These are phyloP conservation scores for Xylaria longipes DNA, from an alignment of 495 filamentous ascomycete genomes.

Conservation along the genomic window DNA sequence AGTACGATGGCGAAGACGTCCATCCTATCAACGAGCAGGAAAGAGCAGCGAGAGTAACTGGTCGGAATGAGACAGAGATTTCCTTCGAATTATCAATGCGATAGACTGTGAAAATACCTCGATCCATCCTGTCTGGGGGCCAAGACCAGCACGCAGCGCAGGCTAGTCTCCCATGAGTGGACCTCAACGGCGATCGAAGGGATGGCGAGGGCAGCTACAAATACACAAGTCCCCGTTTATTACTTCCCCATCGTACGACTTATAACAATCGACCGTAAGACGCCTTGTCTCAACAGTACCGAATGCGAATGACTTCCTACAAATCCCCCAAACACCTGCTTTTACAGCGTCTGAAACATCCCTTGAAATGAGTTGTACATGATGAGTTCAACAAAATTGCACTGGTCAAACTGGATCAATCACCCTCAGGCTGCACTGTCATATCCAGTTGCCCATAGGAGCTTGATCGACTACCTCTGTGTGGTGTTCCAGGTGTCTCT, in stretches of 20 bases:
- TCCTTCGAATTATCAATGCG: not conserved
- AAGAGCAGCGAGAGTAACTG: not conserved
- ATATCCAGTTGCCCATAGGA: conserved; percentile 38
- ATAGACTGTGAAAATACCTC: not conserved
- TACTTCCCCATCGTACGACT: not conserved
- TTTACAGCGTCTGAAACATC: not conserved
- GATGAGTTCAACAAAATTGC: not conserved
- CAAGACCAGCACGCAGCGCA: not conserved
- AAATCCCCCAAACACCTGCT: conserved; percentile 6
- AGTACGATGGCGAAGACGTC: not conserved
- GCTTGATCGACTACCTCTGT: conserved; percentile 1
- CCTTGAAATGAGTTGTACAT: conserved; percentile 7
- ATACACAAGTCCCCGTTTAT: not conserved
- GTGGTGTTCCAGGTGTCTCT: not conserved
- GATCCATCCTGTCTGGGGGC: not conserved
- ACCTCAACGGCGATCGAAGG: not conserved
- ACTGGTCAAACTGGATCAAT: not conserved
- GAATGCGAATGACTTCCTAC: conserved; percentile 3
- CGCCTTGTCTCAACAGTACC: not conserved
- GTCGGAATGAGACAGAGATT: not conserved
- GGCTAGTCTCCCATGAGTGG: not conserved
- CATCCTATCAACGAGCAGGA: not conserved
- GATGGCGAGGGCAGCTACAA: not conserved
- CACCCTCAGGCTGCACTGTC: conserved; percentile 7
- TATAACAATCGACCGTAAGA: not conserved